Percentiles rank a stretch among this genome's conserved stretches.
Evolutionary conservation across 805 yeast genomes (phyloP).

Genomic region (Wickerhamiella spandovensis): DNA sequence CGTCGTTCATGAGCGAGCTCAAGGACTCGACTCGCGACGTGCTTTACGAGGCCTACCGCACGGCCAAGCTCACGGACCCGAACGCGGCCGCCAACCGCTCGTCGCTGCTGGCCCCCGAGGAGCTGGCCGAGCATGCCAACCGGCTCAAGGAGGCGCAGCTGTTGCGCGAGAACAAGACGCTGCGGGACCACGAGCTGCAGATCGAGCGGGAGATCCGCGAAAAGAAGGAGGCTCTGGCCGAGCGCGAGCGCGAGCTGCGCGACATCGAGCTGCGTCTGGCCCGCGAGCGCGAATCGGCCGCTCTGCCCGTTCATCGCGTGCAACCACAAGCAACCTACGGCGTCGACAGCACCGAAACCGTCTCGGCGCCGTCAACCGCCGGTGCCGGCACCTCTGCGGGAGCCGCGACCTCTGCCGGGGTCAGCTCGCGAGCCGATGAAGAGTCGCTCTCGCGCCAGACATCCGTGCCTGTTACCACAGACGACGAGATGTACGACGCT

Average conservation of each 20-base stretch:
- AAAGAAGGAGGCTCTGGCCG: constrained; percentile 23
- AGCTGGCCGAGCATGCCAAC: constrained; percentile 27
- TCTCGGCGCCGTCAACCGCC: too few species aligned
- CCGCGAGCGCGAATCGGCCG: constrained; percentile 1
- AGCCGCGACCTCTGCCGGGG: neutral
- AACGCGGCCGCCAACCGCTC: constrained; percentile 10
- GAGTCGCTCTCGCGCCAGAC: neutral
- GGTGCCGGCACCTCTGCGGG: too few species aligned
- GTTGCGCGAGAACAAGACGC: constrained; percentile 27
- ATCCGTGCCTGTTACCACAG: neutral
- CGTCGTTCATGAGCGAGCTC: constrained; percentile 74
- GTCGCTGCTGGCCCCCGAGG: constrained; percentile 26
- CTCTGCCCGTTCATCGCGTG: neutral
- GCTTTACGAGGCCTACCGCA: constrained; percentile 55
- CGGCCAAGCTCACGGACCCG: constrained; percentile 15
- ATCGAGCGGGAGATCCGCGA: constrained; percentile 28
- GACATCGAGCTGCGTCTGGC: constrained; percentile 23
- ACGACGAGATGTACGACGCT: neutral
- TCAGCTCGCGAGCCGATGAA: neutral
- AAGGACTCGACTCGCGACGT: constrained; percentile 70
- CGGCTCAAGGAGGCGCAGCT: constrained; percentile 30
- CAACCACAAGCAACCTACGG: neutral
- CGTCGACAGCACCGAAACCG: neutral
- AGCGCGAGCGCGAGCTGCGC: constrained; percentile 29
- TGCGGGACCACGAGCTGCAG: constrained; percentile 27